Percentiles rank a stretch among this genome's conserved stretches.
Conservation (phyloP, 2,329 filamentous ascomycete genomes). For the Calonectria fujianensis region DNA sequence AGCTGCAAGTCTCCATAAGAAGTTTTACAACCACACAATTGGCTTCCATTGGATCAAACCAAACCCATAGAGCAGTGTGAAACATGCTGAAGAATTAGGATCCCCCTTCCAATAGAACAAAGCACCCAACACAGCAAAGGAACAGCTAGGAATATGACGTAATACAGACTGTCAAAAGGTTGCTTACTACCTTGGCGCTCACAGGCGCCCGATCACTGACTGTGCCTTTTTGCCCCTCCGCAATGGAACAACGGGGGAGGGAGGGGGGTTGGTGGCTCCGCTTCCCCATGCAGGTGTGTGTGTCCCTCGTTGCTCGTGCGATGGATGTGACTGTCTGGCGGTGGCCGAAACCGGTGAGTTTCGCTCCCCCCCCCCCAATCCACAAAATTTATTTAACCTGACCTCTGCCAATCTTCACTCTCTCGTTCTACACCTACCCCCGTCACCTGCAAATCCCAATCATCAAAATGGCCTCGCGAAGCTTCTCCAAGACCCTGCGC, state of each 20-base stretch:
- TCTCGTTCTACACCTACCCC: constrained; percentile 54
- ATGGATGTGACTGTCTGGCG: constrained; percentile 45
- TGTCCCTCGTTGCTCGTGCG: constrained; percentile 39
- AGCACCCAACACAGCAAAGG: not conserved
- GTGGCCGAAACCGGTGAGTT: constrained; percentile 54
- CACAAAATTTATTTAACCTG: constrained; percentile 53
- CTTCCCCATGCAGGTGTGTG: constrained; percentile 18
- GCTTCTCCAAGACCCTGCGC: constrained; percentile 81
- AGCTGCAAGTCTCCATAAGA: not conserved
- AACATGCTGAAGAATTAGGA: not conserved
- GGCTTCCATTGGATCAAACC: not conserved
- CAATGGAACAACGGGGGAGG: not conserved
- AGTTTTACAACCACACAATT: not conserved
- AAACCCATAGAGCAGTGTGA: not conserved
- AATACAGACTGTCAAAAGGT: constrained; percentile 2
- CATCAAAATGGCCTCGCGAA: constrained; percentile 85
- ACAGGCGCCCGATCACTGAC: constrained; percentile 24
- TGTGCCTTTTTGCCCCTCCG: constrained; percentile 25
- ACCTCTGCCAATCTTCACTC: constrained; percentile 51
- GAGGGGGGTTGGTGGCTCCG: constrained; percentile 16
- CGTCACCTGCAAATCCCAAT: constrained; percentile 48
- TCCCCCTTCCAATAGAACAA: not conserved
- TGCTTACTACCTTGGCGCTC: constrained; percentile 19
- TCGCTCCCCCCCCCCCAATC: constrained; percentile 39
- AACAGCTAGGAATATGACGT: constrained; percentile 1